Base-by-base conservation (phyloP, 2,329 filamentous ascomycete species). In the Fusarium poae region DNA sequence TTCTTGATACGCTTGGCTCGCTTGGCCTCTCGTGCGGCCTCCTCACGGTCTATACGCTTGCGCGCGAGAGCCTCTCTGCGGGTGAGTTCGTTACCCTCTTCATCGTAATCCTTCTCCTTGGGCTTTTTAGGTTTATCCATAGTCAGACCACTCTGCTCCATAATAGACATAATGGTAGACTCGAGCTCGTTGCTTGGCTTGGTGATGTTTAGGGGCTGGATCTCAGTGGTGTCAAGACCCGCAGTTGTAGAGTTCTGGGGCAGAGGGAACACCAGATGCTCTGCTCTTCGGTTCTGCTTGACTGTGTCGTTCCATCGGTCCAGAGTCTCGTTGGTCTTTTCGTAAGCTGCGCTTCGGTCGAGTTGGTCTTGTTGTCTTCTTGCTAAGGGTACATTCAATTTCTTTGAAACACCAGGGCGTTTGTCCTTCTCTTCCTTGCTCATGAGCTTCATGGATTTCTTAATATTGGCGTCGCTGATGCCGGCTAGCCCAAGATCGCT, bases 1-100 rank as follows among this genome's bases (percentile, higher is more conserved):
- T 98, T 98, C 82, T 97, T 97, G 81, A 99, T 93, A 25, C 96
- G 91, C 81, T 94, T 97, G 10, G 94, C 88, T 58, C 94, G 91
- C 43, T 94, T 90, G 75, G 97, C 91, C 80, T 98, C 95, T 13
- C 94, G 88, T 73, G 97, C 97, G 69, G 95, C 86, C 10, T 97
- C 82, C 74, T 98, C 95, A 71, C 96, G 87, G 67, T 92, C 89
- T 77, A 89, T 90, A 15, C 96, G 90, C 58, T 95, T 86, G 75
- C 94, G 89, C 48, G 90, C 89, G 57, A 90, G 86, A 25, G 92
- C 85, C 48, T 90, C 91, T 75, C 89, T 91, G 48, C 90, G 84
- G 2, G 90, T 91, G 53, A 95, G 80, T 67, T 91, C 88, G 59
- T 93, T 91, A 13, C 89, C 88, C 57, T 93, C 88, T 21, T 90